Evolutionary conservation across 2,329 filamentous ascomycete genomes (phyloP).

Genomic region (Botrytis byssoidea): DNA sequence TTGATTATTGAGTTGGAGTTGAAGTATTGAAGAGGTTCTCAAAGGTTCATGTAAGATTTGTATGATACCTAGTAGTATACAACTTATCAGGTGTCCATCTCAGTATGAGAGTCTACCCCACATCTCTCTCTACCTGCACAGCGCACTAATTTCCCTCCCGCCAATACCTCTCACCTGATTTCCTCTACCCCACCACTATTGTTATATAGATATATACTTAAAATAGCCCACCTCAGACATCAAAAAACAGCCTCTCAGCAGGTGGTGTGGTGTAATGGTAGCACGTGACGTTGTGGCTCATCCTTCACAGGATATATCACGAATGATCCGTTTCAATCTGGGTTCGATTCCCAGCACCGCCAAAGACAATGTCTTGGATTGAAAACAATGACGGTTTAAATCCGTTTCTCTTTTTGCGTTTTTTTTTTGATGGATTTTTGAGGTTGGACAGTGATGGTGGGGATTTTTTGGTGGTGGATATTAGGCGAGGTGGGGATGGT

Average conservation of each 20-base stretch:
- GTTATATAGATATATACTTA: rapidly evolving
- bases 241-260: slow-evolving; percentile 1
- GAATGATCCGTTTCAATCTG: slow-evolving; percentile 38
- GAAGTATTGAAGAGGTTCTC: neutral
- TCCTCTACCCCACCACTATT: neutral
- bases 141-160: neutral
- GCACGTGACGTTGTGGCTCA: slow-evolving; percentile 39
- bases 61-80: neutral
- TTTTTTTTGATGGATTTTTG: neutral
- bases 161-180: neutral
- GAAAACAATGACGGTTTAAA: slow-evolving; percentile 29
- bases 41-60: neutral
- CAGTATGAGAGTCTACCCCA: neutral
- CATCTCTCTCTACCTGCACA: too few species aligned
- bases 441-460: neutral
- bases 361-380: slow-evolving; percentile 31
- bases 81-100: neutral
- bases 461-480: neutral
- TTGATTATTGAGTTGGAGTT: neutral
- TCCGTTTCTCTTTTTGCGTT: neutral
- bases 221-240: rapidly evolving
- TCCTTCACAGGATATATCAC: slow-evolving; percentile 25
- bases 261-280: slow-evolving; percentile 36
- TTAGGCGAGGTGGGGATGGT: neutral
- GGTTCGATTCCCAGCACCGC: slow-evolving; percentile 41